Base-by-base conservation (phyloP, 2,329 filamentous ascomycete species). In the Magnaporthiopsis rhizophila region DNA sequence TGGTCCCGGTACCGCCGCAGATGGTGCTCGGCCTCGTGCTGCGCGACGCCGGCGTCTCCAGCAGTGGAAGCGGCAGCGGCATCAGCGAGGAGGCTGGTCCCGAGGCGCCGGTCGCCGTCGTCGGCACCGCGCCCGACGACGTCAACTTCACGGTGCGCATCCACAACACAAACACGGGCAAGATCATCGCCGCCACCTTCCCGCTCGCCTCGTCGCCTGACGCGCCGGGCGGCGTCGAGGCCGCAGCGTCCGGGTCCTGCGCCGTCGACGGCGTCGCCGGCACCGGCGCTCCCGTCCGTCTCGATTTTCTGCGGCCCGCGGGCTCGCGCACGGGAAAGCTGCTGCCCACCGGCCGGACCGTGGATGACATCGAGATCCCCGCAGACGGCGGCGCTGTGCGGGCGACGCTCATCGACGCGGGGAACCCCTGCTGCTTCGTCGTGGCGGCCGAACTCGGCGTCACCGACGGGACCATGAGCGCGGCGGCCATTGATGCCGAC, bases 151-250 rank as follows among this genome's bases (percentile, higher is more conserved):
- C 77, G 0, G 81, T 91, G 15, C 78, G 82, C 64, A 85, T 91
- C 53, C 80, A 82, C 69, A 92, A 92, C 72, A 91, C 88, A 1
- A 92, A 92, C 69, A 92, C 89, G 0, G 75, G 76, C 24, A 90
- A 90, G 70, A 72, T 77, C 12, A 72, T 79, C 32, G 70, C 73
- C 63, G 69, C 76, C n/a, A 72, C 71, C 30, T 80, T 80, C 68
- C 62, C 62, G 34, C 34, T 63, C 32, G 58, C 45, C 64, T 67
- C 36, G 72, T 79, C 32, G 58, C 62, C 12, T 70, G 72, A 2
- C 61, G 66, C 36, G 59, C 78, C 83, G 65, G 38, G 78, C 82
- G 66, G 59, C 68, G 68, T 15, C 68, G 65, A 62, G 75, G 74
- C 65, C 67, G 65, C n/a, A 66, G 73, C 26, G 64, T 66, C 0